A percentile compares a stretch with the other conserved stretches of the same genome.
phyloP scores from a whole-genome alignment of 2,329 filamentous ascomycete genomes.

The Annulohypoxylon truncatum region DNA sequence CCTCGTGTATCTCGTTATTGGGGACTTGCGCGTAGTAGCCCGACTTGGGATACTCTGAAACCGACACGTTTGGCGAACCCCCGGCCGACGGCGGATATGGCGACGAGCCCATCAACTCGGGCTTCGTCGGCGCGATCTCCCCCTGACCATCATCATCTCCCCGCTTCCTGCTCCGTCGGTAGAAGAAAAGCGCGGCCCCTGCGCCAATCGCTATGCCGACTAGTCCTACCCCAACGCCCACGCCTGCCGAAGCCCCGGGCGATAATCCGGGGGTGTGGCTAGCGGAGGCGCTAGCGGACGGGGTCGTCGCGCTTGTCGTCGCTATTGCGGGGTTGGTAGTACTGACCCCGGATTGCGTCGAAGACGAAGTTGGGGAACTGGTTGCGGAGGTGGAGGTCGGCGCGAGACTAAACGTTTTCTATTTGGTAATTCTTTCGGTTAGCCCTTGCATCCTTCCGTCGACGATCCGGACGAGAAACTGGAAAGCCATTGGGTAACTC shows the following conservation, averaged over 20 bases:
- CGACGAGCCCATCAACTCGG: constrained; percentile 5
- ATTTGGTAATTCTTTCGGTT: not conserved
- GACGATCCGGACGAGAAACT: not conserved
- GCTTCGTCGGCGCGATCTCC: not conserved
- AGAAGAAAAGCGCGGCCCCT: not conserved
- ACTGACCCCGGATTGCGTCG: constrained; percentile 26
- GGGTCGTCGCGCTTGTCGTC: constrained; percentile 3
- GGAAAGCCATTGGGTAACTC: constrained; percentile 12
- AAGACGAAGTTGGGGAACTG: constrained; percentile 27
- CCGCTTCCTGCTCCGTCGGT: constrained; percentile 5
- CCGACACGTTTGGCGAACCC: not conserved
- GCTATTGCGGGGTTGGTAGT: not conserved
- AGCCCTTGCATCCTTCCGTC: not conserved
- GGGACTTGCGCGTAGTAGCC: constrained; percentile 1
- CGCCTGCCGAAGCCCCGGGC: constrained; percentile 18
- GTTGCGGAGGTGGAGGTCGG: constrained; percentile 4
- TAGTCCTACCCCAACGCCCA: constrained; percentile 26
- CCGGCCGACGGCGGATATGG: constrained; percentile 17
- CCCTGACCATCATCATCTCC: not conserved
- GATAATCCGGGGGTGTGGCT: constrained; percentile 8
- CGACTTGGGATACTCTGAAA: not conserved
- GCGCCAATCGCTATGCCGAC: constrained; percentile 16
- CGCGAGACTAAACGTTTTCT: constrained; percentile 31
- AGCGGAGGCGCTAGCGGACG: constrained; percentile 11
- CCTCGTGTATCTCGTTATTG: not conserved